Evolutionary conservation across 2,329 filamentous ascomycete species (phyloP).

Genomic region (Talaromyces sp.): DNA sequence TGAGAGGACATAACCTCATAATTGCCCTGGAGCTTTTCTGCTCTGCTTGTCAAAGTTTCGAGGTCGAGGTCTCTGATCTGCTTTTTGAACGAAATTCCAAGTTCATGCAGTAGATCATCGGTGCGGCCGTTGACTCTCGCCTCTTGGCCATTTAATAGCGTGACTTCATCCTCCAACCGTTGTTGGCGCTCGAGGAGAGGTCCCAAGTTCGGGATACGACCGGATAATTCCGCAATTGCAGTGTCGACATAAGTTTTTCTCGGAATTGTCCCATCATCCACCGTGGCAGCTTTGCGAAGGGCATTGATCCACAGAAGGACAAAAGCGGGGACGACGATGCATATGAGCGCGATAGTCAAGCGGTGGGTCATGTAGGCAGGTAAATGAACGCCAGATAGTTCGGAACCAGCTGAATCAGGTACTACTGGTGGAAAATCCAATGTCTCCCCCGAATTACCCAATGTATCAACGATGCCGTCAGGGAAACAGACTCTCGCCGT

Average conservation of each 20-base stretch:
- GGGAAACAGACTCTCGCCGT: background rate
- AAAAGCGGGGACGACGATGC: background rate
- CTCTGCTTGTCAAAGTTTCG: background rate
- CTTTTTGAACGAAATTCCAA: background rate
- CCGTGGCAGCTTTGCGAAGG: background rate
- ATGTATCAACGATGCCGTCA: background rate
- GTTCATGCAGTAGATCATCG: background rate
- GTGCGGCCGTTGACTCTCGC: background rate
- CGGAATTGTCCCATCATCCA: background rate
- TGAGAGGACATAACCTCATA: background rate
- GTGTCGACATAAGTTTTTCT: background rate
- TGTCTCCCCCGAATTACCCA: background rate
- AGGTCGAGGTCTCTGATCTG: background rate
- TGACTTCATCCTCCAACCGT: background rate
- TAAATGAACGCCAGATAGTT: background rate
- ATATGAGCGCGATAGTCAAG: background rate
- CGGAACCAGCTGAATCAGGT: background rate
- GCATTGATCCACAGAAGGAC: background rate
- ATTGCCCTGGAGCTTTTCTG: background rate
- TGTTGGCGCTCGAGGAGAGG: background rate
- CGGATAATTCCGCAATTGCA: background rate
- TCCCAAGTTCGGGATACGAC: background rate
- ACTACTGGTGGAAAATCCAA: background rate
- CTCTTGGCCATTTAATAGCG: background rate
- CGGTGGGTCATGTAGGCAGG: background rate